Base-by-base conservation (phyloP, 805 yeast genomes). In the Metschnikowia colocasiae region DNA sequence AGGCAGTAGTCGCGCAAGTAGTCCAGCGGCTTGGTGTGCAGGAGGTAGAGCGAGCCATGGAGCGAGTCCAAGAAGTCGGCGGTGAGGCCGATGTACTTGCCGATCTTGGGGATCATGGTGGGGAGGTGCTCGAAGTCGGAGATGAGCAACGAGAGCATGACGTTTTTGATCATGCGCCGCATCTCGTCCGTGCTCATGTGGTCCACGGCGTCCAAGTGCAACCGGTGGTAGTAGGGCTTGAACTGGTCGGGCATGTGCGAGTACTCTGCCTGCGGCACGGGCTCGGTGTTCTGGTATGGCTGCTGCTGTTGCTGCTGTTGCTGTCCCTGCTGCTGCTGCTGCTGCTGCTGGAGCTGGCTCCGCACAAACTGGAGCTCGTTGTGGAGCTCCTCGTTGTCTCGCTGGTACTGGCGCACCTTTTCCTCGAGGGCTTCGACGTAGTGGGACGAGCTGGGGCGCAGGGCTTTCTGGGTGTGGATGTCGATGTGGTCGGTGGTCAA, bases 141-240 rank as follows among this genome's bases (percentile, higher is more conserved):
- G 16, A 69, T 60, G 31, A 67, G 58, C 32, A 72, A 53, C 32
- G 66, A 59, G 13, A 68, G 59, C 67, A 71, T 61, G 10, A 69
- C 44, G 48, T 62, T 61, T 42, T 71, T 71, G 49, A 70, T 53
- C 26, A 64, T 35, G 48, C 65, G 67, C 22, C 60, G 51, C 57
- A 66, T 53, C 51, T 68, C 68, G 8, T 52, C 50, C 43, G 53
- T 59, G 20, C 61, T 48, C 42, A 69, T 51, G 2, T 44, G 32
- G 50, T 71, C 75, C n/a, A 69, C 57, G 43, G 64, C 56, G 12
- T 46, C 45, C 22, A 69, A 56, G 35, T 63, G 59, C 15, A 68
- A 54, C 33, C 59, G 53, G 12, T 44, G 52, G 48, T 64, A 70
- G 41, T 54, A 59, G 4, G 53, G 47, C 40, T 51, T 55, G 55